These are phyloP conservation scores for Triangularia setosa DNA, from an alignment of 2,329 filamentous ascomycete species.

Conservation along the genomic window DNA sequence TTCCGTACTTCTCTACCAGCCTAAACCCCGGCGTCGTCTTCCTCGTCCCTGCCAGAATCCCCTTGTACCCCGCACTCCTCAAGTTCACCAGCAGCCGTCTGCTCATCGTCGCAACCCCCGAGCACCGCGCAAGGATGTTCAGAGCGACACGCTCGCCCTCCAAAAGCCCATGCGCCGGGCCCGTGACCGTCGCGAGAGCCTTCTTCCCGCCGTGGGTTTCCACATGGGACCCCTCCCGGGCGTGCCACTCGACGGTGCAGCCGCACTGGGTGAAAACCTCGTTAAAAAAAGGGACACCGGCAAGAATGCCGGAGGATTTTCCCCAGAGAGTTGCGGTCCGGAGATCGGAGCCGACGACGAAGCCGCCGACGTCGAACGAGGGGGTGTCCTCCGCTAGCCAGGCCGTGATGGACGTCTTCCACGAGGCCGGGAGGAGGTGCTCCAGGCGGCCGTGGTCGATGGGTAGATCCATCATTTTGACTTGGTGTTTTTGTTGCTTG, in stretches of 20 bases:
- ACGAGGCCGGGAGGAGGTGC: slow-evolving; percentile 79
- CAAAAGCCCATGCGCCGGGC: slow-evolving; percentile 74
- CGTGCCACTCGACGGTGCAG: slow-evolving; percentile 88
- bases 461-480: slow-evolving; percentile 23
- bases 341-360: slow-evolving; percentile 75
- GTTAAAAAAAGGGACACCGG: slow-evolving; percentile 90
- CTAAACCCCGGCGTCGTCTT: slow-evolving; percentile 97
- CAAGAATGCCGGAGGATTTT: slow-evolving; percentile 75
- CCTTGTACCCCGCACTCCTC: slow-evolving; percentile 67
- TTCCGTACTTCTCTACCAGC: slow-evolving; percentile 96
- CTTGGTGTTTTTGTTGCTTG: neutral
- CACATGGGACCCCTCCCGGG: slow-evolving; percentile 68
- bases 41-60: slow-evolving; percentile 85
- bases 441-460: slow-evolving; percentile 44
- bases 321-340: slow-evolving; percentile 64
- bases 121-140: slow-evolving; percentile 86
- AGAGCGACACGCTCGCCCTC: slow-evolving; percentile 92
- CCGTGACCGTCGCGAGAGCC: slow-evolving; percentile 74
- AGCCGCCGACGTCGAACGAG: slow-evolving; percentile 94
- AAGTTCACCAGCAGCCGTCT: slow-evolving; percentile 52
- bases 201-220: slow-evolving; percentile 46
- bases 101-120: slow-evolving; percentile 76
- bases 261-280: slow-evolving; percentile 88
- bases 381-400: slow-evolving; percentile 98
- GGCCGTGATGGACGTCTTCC: slow-evolving; percentile 72